A percentile compares a stretch with the other conserved stretches of the same genome.
Evolutionary conservation across 2,329 filamentous ascomycete species (phyloP).

Genomic region (Macroventuria anomochaeta): DNA sequence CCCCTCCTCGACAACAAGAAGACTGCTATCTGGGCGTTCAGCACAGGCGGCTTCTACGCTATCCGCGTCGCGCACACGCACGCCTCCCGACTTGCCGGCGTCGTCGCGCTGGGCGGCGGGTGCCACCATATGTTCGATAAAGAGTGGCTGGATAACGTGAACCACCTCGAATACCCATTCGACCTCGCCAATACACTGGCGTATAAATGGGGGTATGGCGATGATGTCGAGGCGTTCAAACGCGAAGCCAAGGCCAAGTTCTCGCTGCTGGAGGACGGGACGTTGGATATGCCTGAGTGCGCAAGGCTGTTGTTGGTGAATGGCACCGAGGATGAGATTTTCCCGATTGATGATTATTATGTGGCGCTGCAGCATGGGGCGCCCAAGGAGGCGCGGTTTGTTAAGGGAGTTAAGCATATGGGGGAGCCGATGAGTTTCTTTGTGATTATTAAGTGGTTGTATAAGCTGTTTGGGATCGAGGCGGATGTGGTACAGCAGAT

Average conservation of each 20-base stretch:
- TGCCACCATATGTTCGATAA: constrained; percentile 62
- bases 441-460: constrained; percentile 58
- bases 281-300: constrained; percentile 58
- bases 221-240: constrained; percentile 53
- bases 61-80: constrained; percentile 66
- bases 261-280: constrained; percentile 62
- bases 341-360: constrained; percentile 67
- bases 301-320: constrained; percentile 63
- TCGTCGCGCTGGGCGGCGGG: constrained; percentile 63
- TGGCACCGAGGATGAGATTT: constrained; percentile 65
- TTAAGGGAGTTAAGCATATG: constrained; percentile 57
- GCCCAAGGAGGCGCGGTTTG: constrained; percentile 60
- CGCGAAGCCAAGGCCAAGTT: constrained; percentile 57
- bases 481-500: constrained; percentile 53
- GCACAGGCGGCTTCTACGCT: constrained; percentile 65
- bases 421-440: constrained; percentile 59
- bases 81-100: constrained; percentile 57
- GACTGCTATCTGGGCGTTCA: constrained; percentile 63
- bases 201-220: constrained; percentile 56
- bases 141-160: constrained; percentile 61
- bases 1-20: constrained; percentile 56
- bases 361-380: constrained; percentile 60
- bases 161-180: constrained; percentile 66
- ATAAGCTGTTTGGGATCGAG: constrained; percentile 55
- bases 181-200: constrained; percentile 60